Percentiles rank a stretch among this genome's conserved stretches.
These are phyloP conservation scores for Eudorina sp. DNA, from an alignment of 139 green algal species.

Conservation along the genomic window DNA sequence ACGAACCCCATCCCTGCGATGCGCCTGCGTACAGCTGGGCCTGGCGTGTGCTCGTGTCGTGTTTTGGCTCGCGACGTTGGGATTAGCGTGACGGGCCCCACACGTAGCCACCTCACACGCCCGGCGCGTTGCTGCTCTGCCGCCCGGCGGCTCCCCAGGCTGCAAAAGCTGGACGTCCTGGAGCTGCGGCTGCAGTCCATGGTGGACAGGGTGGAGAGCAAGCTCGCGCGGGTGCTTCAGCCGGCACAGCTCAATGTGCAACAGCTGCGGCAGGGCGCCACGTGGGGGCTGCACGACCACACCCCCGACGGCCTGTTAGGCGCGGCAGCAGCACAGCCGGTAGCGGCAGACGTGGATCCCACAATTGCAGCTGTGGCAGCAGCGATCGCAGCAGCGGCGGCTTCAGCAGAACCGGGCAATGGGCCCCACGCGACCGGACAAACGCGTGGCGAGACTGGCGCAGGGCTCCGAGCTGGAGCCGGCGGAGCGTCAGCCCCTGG, in stretches of 20 bases:
- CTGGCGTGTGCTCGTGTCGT: too few species aligned
- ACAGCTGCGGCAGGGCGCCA: constrained; percentile 6
- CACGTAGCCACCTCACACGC: too few species aligned
- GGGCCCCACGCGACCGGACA: too few species aligned
- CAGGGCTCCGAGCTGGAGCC: too few species aligned
- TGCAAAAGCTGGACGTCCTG: constrained; percentile 41
- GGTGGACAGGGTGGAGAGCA: constrained; percentile 32
- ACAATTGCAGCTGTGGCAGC: background rate
- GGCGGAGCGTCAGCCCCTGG: constrained; percentile 4
- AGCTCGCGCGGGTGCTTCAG: background rate
- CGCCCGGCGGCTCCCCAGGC: too few species aligned
- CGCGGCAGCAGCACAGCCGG: background rate
- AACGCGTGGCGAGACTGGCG: too few species aligned
- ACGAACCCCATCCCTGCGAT: background rate
- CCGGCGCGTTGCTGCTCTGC: too few species aligned
- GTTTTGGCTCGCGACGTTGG: too few species aligned
- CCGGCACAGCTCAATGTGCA: constrained; percentile 1
- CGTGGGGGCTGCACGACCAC: background rate
- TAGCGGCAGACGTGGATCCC: background rate
- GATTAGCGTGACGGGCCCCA: too few species aligned
- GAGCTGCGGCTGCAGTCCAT: constrained; percentile 27
- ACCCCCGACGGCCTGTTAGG: too few species aligned
- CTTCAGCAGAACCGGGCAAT: too few species aligned
- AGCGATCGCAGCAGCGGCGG: background rate
- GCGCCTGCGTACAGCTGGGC: too few species aligned